Evolutionary conservation across 345 rosid species (phyloP).

Genomic region (Aegle marmelos): DNA sequence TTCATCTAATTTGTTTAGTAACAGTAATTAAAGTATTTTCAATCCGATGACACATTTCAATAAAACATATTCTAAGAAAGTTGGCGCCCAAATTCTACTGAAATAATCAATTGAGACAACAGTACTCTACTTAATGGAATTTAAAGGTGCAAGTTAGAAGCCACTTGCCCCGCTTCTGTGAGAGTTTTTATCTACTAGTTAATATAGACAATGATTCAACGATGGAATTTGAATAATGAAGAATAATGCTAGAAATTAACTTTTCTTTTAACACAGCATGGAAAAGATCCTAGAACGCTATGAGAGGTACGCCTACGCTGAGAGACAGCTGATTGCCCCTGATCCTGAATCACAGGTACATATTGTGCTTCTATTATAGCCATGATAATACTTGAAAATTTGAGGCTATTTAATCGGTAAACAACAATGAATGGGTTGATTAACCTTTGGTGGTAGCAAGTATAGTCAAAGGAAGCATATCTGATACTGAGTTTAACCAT

Average conservation of each 20-base stretch:
- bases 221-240: neutral
- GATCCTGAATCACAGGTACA: constrained; percentile 39
- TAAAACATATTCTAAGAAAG: neutral
- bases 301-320: constrained; percentile 63
- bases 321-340: constrained; percentile 52
- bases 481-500: neutral
- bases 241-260: neutral
- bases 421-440: neutral
- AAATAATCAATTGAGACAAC: neutral
- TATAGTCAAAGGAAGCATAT: neutral
- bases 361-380: neutral
- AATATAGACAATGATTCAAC: neutral
- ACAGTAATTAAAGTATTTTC: neutral
- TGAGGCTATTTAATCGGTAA: neutral
- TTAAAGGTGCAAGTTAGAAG: neutral
- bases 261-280: constrained; percentile 43
- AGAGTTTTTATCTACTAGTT: neutral
- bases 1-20: neutral
- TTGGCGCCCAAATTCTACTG: neutral
- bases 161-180: neutral
- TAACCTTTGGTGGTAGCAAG: neutral
- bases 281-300: constrained; percentile 78
- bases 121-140: neutral
- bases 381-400: no score
- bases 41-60: no score